Evolutionary conservation across 2,329 filamentous ascomycete genomes (phyloP).

Genomic region (Aspergillus sp.): DNA sequence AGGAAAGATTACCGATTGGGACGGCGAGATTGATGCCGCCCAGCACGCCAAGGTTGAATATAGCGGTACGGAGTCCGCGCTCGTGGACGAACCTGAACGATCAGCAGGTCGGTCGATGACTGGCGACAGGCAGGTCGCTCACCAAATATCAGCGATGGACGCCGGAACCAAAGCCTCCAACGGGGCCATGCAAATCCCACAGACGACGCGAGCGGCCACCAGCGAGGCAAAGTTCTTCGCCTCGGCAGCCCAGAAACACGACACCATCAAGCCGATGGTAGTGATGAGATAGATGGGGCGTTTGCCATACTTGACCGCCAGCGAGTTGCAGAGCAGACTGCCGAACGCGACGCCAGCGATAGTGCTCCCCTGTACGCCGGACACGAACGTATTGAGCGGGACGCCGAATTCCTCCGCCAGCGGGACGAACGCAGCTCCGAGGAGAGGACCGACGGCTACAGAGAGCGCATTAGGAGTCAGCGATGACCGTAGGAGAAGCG

Average conservation of each 20-base stretch:
- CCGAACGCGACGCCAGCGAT: conserved; percentile 38
- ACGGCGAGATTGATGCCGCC: conserved; percentile 44
- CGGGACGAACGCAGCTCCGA: conserved; percentile 33
- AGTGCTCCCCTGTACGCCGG: conserved; percentile 36
- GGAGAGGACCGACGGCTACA: conserved; percentile 39
- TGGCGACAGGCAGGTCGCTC: not conserved
- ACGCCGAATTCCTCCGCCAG: conserved; percentile 33
- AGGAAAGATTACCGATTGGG: conserved; percentile 41
- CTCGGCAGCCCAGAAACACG: not conserved
- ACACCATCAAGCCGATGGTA: conserved; percentile 22
- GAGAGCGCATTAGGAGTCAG: too few relatives aligned
- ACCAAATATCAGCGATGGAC: conserved; percentile 43
- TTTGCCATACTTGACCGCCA: conserved; percentile 41
- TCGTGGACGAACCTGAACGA: conserved; percentile 40
- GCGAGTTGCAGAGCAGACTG: conserved; percentile 35
- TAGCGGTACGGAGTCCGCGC: conserved; percentile 39
- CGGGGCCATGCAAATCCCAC: conserved; percentile 40
- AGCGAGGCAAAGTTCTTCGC: conserved; percentile 10
- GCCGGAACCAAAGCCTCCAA: conserved; percentile 41
- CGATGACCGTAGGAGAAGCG: not conserved
- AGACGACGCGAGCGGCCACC: conserved; percentile 33
- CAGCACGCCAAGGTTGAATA: conserved; percentile 44
- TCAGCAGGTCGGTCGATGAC: not conserved
- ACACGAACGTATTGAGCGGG: conserved; percentile 31
- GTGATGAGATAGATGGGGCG: conserved; percentile 37